These are phyloP conservation scores for Lipomyces yamadae DNA, from an alignment of 805 yeast genomes.

Conservation along the genomic window DNA sequence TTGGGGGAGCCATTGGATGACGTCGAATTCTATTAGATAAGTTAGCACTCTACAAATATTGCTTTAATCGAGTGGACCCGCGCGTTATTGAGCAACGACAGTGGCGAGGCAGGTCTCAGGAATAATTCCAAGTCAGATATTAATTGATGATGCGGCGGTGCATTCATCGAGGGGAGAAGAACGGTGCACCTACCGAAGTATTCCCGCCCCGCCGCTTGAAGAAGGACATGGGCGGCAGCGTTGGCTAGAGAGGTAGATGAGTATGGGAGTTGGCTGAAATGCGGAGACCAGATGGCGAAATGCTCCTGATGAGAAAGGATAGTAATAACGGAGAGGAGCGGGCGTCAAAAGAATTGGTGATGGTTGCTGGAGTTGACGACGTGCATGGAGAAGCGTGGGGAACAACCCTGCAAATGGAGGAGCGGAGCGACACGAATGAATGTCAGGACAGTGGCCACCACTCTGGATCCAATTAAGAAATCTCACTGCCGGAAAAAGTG, in stretches of 20 bases:
- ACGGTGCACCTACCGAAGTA: conserved; percentile 11
- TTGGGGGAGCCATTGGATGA: neutral
- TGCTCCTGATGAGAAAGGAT: neutral
- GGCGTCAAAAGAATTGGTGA: neutral
- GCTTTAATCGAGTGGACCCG: neutral
- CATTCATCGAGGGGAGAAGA: neutral
- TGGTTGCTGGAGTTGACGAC: neutral
- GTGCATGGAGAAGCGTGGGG: conserved; percentile 4
- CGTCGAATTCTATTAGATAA: neutral
- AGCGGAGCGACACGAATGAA: neutral
- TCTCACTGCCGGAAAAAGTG: neutral
- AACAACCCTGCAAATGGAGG: neutral
- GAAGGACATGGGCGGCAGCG: conserved; percentile 25
- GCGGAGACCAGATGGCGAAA: neutral
- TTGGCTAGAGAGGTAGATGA: neutral
- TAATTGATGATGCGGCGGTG: neutral
- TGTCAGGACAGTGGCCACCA: neutral
- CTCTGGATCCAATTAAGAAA: neutral
- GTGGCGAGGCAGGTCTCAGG: neutral
- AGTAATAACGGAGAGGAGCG: neutral
- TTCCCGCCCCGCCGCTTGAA: conserved; percentile 33
- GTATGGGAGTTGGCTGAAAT: neutral
- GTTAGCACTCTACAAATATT: neutral
- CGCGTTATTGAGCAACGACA: neutral
- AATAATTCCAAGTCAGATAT: neutral